Evolutionary conservation across 495 filamentous ascomycete genomes (phyloP).

Genomic region (Podospora bellae-mahoneyi): DNA sequence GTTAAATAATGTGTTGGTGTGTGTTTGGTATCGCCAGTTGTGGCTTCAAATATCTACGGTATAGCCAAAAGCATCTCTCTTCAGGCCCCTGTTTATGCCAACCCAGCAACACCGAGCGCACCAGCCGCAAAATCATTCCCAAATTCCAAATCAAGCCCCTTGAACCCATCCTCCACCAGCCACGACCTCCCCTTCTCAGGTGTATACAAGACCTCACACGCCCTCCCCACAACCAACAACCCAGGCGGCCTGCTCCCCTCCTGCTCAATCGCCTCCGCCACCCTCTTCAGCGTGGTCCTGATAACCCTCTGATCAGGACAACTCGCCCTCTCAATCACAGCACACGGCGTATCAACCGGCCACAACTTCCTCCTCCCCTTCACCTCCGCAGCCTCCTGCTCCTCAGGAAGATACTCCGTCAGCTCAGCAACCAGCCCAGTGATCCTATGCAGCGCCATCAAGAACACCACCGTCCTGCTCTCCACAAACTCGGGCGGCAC

Average conservation of each 20-base stretch:
- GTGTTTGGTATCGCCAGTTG: background rate
- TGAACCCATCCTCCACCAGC: constrained; percentile 85
- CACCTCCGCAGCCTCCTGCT: constrained; percentile 32
- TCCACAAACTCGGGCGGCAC: constrained; percentile 72
- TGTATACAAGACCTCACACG: constrained; percentile 71
- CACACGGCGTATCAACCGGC: constrained; percentile 70
- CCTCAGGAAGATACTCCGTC: constrained; percentile 38
- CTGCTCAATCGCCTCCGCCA: constrained; percentile 79
- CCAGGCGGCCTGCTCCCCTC: constrained; percentile 89
- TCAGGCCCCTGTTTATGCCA: constrained; percentile 7
- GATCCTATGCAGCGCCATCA: constrained; percentile 92
- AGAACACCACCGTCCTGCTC: constrained; percentile 82
- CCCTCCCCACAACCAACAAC: constrained; percentile 79
- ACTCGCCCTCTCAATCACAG: constrained; percentile 89
- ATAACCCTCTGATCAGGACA: constrained; percentile 94
- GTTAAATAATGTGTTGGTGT: background rate
- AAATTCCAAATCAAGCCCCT: constrained; percentile 52
- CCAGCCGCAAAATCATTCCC: constrained; percentile 12
- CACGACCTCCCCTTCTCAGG: constrained; percentile 58
- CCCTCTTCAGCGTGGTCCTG: constrained; percentile 73
- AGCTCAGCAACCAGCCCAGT: constrained; percentile 64
- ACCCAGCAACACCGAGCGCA: constrained; percentile 16
- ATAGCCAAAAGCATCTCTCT: background rate
- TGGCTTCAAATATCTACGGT: background rate
- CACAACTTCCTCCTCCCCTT: constrained; percentile 39